These are phyloP conservation scores for Andrographis paniculata DNA, from an alignment of 305 asterid genomes.

Conservation along the genomic window DNA sequence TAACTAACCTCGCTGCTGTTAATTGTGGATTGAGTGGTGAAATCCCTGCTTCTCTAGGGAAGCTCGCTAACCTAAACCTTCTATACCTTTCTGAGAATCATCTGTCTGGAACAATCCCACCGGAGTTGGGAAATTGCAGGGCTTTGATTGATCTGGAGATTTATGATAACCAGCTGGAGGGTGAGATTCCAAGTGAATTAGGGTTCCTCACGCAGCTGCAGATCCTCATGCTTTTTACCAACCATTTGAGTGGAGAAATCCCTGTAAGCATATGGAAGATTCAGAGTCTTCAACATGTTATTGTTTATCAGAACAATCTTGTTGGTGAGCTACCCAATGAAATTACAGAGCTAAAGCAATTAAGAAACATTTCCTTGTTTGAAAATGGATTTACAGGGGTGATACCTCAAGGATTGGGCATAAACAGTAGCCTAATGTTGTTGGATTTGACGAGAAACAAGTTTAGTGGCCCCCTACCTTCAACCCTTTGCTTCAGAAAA, in stretches of 20 bases:
- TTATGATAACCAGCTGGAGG: constrained; percentile 45
- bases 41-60: constrained; percentile 66
- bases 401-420: constrained; percentile 73
- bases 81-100: constrained; percentile 59
- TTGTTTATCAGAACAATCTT: constrained; percentile 56
- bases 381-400: constrained; percentile 57
- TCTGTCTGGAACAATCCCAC: constrained; percentile 69
- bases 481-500: constrained; percentile 60
- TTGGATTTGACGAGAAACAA: constrained; percentile 55
- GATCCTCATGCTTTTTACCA: constrained; percentile 41
- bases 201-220: constrained; percentile 45
- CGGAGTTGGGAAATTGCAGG: constrained; percentile 59
- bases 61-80: constrained; percentile 29
- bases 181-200: constrained; percentile 57
- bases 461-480: constrained; percentile 71
- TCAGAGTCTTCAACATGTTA: constrained; percentile 40
- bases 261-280: constrained; percentile 65
- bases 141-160: constrained; percentile 53
- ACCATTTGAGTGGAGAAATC: constrained; percentile 60
- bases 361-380: constrained; percentile 47
- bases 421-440: constrained; percentile 43
- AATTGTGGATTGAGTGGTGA: constrained; percentile 53
- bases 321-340: constrained; percentile 65
- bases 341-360: constrained; percentile 48
- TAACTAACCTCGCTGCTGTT: constrained; percentile 38